A percentile compares a stretch with the other conserved stretches of the same genome.
Conservation (phyloP, 805 yeast species). For the Ogataea pignaliae region DNA sequence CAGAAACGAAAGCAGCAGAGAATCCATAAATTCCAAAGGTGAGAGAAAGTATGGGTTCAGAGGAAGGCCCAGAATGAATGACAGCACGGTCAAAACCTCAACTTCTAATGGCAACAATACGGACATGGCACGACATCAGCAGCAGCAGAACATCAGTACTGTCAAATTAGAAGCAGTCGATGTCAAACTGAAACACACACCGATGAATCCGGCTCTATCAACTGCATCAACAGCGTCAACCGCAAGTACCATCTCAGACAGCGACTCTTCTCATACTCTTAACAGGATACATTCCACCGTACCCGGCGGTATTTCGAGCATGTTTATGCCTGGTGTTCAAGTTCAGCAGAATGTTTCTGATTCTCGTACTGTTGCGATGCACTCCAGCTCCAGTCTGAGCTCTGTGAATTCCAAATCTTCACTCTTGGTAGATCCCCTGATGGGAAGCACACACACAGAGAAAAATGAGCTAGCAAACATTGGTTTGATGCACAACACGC, state of each 20-base stretch:
- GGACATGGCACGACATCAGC: background rate
- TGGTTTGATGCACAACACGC: background rate
- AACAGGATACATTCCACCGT: background rate
- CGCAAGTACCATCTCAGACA: too few species aligned
- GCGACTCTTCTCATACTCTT: background rate
- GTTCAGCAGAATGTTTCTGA: background rate
- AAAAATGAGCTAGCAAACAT: background rate
- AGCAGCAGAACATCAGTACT: too few species aligned
- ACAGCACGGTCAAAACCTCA: slow-evolving; percentile 21
- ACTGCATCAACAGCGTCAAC: too few species aligned
- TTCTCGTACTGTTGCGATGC: background rate
- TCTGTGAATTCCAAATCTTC: background rate
- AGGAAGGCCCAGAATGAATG: slow-evolving; percentile 38
- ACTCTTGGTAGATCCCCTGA: too few species aligned
- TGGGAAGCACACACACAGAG: background rate
- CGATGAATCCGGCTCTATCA: too few species aligned
- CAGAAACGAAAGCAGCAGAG: slow-evolving; percentile 23
- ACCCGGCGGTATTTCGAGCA: too few species aligned
- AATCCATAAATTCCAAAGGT: slow-evolving; percentile 26
- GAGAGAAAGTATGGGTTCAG: slow-evolving; percentile 37
- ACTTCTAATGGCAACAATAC: background rate
- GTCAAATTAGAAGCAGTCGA: background rate
- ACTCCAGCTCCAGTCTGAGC: background rate
- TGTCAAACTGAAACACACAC: background rate
- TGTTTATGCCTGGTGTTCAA: too few species aligned